Conservation (phyloP, 2,329 filamentous ascomycete genomes). For the Penicillium verrucosum region DNA sequence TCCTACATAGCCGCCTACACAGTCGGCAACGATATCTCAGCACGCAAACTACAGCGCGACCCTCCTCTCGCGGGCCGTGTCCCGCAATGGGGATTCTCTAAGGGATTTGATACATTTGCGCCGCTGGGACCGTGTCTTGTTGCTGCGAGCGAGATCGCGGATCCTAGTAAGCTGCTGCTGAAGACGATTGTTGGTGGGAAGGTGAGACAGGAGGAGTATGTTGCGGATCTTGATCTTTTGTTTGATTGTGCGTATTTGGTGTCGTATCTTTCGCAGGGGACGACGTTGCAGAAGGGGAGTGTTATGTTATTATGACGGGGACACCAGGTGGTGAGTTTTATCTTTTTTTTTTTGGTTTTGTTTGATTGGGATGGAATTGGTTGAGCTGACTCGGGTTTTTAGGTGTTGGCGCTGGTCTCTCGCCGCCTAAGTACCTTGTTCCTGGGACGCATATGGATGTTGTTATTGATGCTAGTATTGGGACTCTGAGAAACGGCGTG, state of each 20-base stretch:
- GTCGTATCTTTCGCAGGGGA: conserved; percentile 33
- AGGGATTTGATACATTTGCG: conserved; percentile 56
- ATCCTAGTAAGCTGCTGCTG: conserved; percentile 45
- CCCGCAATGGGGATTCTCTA: conserved; percentile 56
- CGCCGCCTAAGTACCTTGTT: conserved; percentile 38
- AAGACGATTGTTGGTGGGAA: conserved; percentile 50
- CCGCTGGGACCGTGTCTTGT: conserved; percentile 54
- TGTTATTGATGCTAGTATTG: conserved; percentile 39
- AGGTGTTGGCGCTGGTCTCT: conserved; percentile 45
- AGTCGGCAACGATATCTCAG: conserved; percentile 55
- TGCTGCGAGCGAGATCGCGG: conserved; percentile 39
- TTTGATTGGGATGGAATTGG: background rate
- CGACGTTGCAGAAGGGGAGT: conserved; percentile 48
- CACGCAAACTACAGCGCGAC: conserved; percentile 53
- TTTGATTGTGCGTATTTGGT: conserved; percentile 43
- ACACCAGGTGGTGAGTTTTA: conserved; percentile 40
- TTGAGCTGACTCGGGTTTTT: background rate
- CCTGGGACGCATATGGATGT: conserved; percentile 45
- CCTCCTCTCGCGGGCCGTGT: conserved; percentile 49
- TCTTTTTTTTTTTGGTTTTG: background rate
- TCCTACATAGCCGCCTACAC: conserved; percentile 55
- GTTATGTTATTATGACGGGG: conserved; percentile 51
- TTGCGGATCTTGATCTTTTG: conserved; percentile 49
- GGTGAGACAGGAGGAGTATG: conserved; percentile 43
- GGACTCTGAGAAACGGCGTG: conserved; percentile 40